A percentile compares a stretch with the other conserved stretches of the same genome.
phyloP scores from a whole-genome alignment of 768 basidiomycete species.

The Kwoniella heveanensis region DNA sequence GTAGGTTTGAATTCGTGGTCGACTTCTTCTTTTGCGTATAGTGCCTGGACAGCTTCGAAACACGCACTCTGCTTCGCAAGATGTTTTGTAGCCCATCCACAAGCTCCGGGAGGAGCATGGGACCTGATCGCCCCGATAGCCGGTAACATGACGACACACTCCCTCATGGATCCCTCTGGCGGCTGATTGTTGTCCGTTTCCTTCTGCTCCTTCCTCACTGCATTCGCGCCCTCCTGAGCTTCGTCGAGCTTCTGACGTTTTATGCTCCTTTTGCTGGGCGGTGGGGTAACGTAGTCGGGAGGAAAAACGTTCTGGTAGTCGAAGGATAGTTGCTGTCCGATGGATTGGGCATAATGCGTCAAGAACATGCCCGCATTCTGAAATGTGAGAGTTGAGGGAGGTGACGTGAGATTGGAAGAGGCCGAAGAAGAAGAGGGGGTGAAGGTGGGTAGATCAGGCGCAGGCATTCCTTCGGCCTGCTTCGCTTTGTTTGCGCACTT shows the following conservation, averaged over 20 bases:
- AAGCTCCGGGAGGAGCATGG: neutral
- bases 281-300: neutral
- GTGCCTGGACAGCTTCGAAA: constrained; percentile 20
- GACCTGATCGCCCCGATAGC: neutral
- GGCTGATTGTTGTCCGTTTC: constrained; percentile 11
- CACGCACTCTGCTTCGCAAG: constrained; percentile 32
- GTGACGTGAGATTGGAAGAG: constrained; percentile 9
- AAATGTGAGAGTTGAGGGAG: constrained; percentile 15
- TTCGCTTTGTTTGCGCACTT: neutral
- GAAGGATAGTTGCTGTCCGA: constrained; percentile 18
- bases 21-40: constrained; percentile 29
- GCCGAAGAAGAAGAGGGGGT: constrained; percentile 18
- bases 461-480: neutral
- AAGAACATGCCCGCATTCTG: constrained; percentile 28
- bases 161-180: constrained; percentile 20
- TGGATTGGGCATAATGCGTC: constrained; percentile 25
- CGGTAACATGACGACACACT: constrained; percentile 29
- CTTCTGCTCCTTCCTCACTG: neutral
- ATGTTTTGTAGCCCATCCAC: constrained; percentile 23
- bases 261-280: neutral
- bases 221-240: neutral
- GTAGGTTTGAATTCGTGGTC: constrained; percentile 24
- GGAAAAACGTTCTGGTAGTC: neutral
- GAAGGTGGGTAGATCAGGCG: neutral
- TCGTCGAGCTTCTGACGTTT: neutral